phyloP scores from a whole-genome alignment of 345 rosid genomes.

The Syzygium aromaticum region DNA sequence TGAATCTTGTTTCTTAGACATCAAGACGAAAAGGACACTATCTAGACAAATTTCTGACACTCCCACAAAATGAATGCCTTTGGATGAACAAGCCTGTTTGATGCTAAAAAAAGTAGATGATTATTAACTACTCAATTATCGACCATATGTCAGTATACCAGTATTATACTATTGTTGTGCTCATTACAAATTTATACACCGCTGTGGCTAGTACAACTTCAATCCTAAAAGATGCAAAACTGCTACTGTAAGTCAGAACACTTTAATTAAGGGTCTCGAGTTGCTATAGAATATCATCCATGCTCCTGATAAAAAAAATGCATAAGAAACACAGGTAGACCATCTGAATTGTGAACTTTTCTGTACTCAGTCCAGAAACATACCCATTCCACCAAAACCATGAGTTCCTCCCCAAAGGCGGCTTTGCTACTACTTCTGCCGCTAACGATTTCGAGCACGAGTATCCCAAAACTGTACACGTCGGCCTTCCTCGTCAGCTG shows the following conservation, averaged over 20 bases:
- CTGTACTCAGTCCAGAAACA: constrained; percentile 3
- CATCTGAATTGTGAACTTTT: neutral
- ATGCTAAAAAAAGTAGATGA: neutral
- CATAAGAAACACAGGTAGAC: neutral
- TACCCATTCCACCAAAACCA: constrained; percentile 94
- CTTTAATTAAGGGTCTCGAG: neutral
- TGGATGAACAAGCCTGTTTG: no score
- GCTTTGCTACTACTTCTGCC: constrained; percentile 78
- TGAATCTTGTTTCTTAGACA: no score
- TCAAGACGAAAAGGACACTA: no score
- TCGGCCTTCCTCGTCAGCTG: constrained; percentile 91
- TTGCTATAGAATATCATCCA: neutral
- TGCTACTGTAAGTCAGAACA: neutral
- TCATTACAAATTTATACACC: neutral
- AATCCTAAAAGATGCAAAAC: neutral
- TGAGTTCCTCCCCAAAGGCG: constrained; percentile 58
- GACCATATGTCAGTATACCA: neutral
- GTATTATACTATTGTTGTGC: neutral
- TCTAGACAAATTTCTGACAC: no score
- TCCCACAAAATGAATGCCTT: no score
- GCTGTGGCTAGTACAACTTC: neutral
- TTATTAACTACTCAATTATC: neutral
- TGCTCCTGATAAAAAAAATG: neutral
- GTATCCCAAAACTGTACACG: constrained; percentile 88
- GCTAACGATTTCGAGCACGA: constrained; percentile 73